Conservation (phyloP, 257 asterid genomes). For the Solanum peruvianum region DNA sequence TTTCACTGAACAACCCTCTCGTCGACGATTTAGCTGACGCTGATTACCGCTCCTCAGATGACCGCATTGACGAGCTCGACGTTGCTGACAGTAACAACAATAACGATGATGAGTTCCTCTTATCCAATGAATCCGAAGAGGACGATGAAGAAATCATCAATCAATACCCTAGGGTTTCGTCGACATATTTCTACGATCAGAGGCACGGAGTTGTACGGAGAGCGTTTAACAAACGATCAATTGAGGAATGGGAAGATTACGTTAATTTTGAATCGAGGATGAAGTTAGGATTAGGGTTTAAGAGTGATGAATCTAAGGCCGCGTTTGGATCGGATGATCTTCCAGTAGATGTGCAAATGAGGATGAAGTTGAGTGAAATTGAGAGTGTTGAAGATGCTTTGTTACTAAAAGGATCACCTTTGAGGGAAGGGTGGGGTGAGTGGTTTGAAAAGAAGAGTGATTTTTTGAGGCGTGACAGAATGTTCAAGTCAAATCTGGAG, state of each 20-base stretch:
- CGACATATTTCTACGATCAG: constrained; percentile 58
- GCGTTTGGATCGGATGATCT: constrained; percentile 83
- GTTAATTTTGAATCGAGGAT: constrained; percentile 50
- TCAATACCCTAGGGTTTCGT: constrained; percentile 16
- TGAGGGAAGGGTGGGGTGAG: constrained; percentile 97
- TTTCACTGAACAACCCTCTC: constrained; percentile 39
- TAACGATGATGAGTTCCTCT: constrained; percentile 31
- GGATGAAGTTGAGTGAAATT: constrained; percentile 47
- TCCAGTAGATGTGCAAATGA: constrained; percentile 58
- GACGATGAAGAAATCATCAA: constrained; percentile 8
- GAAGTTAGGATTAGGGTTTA: constrained; percentile 48
- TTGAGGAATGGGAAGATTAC: constrained; percentile 96
- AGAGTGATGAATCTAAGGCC: constrained; percentile 14
- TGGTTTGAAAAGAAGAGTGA: constrained; percentile 95
- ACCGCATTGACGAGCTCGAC: constrained; percentile 88
- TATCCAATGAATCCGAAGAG: constrained; percentile 16
- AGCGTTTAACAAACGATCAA: constrained; percentile 54
- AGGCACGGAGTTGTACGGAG: constrained; percentile 59
- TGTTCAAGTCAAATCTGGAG: constrained; percentile 80
- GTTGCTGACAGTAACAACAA: constrained; percentile 29
- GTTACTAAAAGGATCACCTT: constrained; percentile 69
- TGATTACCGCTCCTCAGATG: constrained; percentile 43
- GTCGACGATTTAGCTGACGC: constrained; percentile 67
- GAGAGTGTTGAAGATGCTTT: constrained; percentile 66
- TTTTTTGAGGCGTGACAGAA: constrained; percentile 74